Base-by-base conservation (phyloP, 2,329 filamentous ascomycete species). In the Epicoccum sorghinum region DNA sequence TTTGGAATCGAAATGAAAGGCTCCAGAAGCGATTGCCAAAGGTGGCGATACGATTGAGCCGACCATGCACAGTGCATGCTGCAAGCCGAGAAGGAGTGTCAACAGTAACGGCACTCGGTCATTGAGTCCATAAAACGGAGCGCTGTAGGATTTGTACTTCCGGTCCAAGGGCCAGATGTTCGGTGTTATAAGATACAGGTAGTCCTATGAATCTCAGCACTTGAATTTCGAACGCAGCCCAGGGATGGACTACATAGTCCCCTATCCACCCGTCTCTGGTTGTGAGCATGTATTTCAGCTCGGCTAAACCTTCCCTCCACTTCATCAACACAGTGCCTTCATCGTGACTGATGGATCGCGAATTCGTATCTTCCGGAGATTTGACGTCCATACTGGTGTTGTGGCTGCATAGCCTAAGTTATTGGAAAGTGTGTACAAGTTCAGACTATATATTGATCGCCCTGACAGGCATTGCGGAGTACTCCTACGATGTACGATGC, bases 1-100 rank as follows among this genome's bases (percentile, higher is more conserved):
- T 3, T 40, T 60, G 3, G 62, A 33, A 5, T 68, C 64, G 40
- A 70, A 62, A 32, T 67, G 65, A 49, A 69, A 67, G 3, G 66
- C 67, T 10, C 67, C 67, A 3, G 64, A 65, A 6, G 67, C 67
- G 30, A 69, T 68, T 30, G 66, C 66, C 5, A 70, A 59, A n/a
- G 66, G 65, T 3, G 67, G 67, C 22, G 67, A 69, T 5, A 70
- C 66, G 14, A 70, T 64, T 22, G 44, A 59, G 3, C 44, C 52
- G 35, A 64, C 71, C 67, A 69, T 69, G 23, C 59, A 65, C 7
- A 70, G 55, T 4, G 67, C 66, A 52, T 70, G 67, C 45, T 70
- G 67, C n/a, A 70, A 58, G 6, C 67, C 66, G 3, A 70, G 62
- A 4, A 70, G 47, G 4, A 70, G 55, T 5, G 66, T 69, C 8